Evolutionary conservation across 768 basidiomycete species (phyloP).

Genomic region (Trametopsis cervina): DNA sequence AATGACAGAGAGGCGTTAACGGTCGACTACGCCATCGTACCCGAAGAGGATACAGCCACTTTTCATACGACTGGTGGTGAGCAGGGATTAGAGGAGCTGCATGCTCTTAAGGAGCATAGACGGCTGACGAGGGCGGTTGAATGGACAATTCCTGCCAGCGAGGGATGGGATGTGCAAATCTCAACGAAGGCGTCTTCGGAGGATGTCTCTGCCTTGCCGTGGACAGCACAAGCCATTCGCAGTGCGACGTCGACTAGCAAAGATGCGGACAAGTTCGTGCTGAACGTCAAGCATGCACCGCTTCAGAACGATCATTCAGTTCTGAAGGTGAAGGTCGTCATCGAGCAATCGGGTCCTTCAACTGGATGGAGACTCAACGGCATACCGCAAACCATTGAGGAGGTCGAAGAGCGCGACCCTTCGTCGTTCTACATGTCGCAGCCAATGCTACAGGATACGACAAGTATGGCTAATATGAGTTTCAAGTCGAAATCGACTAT

Average conservation of each 20-base stretch:
- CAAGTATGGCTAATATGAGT: slow-evolving; percentile 63
- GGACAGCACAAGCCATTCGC: slow-evolving; percentile 57
- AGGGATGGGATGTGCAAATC: slow-evolving; percentile 86
- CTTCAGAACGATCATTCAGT: slow-evolving; percentile 70
- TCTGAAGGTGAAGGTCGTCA: slow-evolving; percentile 69
- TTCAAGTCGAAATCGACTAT: slow-evolving; percentile 60
- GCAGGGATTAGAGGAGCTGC: slow-evolving; percentile 57
- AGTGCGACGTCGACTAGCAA: slow-evolving; percentile 32
- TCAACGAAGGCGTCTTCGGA: slow-evolving; percentile 68
- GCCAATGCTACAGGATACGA: slow-evolving; percentile 65
- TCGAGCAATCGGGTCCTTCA: slow-evolving; percentile 75
- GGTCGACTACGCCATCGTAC: slow-evolving; percentile 78
- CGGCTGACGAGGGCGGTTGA: slow-evolving; percentile 74
- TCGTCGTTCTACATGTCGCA: slow-evolving; percentile 50
- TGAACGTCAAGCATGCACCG: slow-evolving; percentile 67
- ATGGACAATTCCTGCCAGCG: slow-evolving; percentile 65
- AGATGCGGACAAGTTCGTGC: slow-evolving; percentile 44
- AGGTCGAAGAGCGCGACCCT: slow-evolving; percentile 62
- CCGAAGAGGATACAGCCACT: slow-evolving; percentile 54
- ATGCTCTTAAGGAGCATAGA: slow-evolving; percentile 55
- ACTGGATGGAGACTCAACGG: slow-evolving; percentile 85
- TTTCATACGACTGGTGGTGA: slow-evolving; percentile 17
- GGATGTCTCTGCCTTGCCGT: slow-evolving; percentile 64
- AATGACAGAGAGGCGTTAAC: slow-evolving; percentile 77
- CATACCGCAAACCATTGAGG: slow-evolving; percentile 58